Percentiles rank a stretch among this genome's conserved stretches.
These are phyloP conservation scores for Spiraea crenata DNA, from an alignment of 331 rosid species.

Conservation along the genomic window DNA sequence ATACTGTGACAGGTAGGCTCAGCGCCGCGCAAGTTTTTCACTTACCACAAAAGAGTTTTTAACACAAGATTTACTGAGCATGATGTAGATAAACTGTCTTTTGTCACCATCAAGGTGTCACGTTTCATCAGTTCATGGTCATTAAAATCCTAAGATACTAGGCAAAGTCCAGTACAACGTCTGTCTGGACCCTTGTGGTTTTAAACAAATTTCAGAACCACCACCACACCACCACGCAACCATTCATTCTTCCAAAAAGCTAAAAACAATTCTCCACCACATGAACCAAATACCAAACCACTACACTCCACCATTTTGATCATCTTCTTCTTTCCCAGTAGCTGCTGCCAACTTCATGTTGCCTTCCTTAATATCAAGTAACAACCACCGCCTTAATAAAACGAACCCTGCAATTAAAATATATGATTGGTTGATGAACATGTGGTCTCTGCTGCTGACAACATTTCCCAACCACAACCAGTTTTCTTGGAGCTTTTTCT, in stretches of 20 bases:
- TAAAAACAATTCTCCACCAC: constrained; percentile 55
- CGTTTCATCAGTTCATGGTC: constrained; percentile 12
- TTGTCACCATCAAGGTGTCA: constrained; percentile 25
- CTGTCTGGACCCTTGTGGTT: constrained; percentile 8
- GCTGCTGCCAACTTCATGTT: constrained; percentile 18
- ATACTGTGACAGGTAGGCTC: no score
- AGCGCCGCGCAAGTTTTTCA: no score
- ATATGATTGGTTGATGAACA: constrained; percentile 26
- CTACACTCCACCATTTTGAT: background rate
- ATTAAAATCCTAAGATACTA: constrained; percentile 1
- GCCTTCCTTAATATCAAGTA: constrained; percentile 28
- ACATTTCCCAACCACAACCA: constrained; percentile 56
- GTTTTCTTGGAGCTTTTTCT: constrained; percentile 24
- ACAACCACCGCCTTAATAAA: constrained; percentile 10
- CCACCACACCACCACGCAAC: constrained; percentile 23
- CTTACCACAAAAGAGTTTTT: no score
- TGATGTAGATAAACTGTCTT: background rate
- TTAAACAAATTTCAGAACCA: background rate
- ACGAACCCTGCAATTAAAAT: constrained; percentile 27
- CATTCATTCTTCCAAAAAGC: constrained; percentile 14
- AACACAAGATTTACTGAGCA: no score
- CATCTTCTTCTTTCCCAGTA: constrained; percentile 1
- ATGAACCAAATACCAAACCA: constrained; percentile 11
- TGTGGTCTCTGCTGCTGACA: constrained; percentile 25
- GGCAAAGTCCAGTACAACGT: background rate